phyloP scores from a whole-genome alignment of 805 yeast species.

The Pichia occidentalis region DNA sequence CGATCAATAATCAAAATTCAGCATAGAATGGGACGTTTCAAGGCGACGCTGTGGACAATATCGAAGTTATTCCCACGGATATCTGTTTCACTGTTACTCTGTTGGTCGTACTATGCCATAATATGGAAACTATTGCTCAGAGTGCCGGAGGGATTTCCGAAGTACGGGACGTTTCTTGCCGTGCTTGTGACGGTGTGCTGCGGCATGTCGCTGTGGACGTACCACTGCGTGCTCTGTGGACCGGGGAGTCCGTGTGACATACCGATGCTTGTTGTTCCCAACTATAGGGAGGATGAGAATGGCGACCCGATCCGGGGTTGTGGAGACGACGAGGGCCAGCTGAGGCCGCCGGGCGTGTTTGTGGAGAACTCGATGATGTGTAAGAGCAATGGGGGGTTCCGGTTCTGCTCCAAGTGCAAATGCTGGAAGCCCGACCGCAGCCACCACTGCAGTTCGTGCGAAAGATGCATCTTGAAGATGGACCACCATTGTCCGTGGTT shows the following conservation, averaged over 20 bases:
- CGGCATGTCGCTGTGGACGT: conserved; percentile 39
- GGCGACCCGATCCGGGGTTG: not conserved
- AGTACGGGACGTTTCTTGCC: conserved; percentile 20
- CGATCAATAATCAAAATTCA: too few species aligned
- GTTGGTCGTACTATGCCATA: conserved; percentile 44
- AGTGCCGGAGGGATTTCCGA: conserved; percentile 12
- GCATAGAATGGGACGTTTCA: too few species aligned
- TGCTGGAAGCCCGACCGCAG: conserved; percentile 57
- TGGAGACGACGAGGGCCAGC: too few species aligned
- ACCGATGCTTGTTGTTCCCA: conserved; percentile 31
- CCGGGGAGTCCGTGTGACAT: conserved; percentile 64
- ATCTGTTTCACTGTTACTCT: conserved; percentile 34
- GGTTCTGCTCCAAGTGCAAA: conserved; percentile 48
- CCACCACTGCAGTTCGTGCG: conserved; percentile 50
- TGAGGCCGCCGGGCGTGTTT: conserved; percentile 38
- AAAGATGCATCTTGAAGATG: conserved; percentile 43
- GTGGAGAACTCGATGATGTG: conserved; percentile 37
- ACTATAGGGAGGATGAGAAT: conserved; percentile 17
- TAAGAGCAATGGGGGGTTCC: conserved; percentile 54
- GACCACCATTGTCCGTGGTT: conserved; percentile 86
- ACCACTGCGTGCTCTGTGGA: conserved; percentile 49
- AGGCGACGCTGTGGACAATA: conserved; percentile 31
- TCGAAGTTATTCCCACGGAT: conserved; percentile 44
- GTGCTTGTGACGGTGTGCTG: conserved; percentile 29
- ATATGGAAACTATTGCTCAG: conserved; percentile 25